Percentiles rank a stretch among this genome's conserved stretches.
Conservation (phyloP, 1,284 basidiomycete species). For the Waitea zeae region DNA sequence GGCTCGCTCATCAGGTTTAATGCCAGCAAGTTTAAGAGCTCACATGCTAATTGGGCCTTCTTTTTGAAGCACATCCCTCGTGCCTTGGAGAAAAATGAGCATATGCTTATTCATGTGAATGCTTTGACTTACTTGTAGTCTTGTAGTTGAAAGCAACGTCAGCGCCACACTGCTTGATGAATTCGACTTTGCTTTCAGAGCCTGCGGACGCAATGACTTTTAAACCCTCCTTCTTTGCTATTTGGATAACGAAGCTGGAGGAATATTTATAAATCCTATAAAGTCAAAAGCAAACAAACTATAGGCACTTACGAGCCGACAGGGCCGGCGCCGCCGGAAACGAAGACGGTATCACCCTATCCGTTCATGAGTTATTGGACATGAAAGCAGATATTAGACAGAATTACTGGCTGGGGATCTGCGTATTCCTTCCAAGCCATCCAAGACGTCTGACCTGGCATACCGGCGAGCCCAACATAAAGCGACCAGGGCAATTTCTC, state of each 20-base stretch:
- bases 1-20: not conserved
- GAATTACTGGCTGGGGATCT: not conserved
- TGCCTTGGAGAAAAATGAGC: conserved; percentile 10
- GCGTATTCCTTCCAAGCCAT: not conserved
- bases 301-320: conserved; percentile 1
- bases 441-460: conserved; percentile 13
- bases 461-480: conserved; percentile 15
- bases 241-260: conserved; percentile 25
- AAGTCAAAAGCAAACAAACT: not conserved
- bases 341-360: conserved; percentile 11
- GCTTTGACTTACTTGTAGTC: conserved; percentile 12
- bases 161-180: conserved; percentile 43
- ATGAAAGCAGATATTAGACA: not conserved
- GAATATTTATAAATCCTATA: not conserved
- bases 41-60: conserved; percentile 40
- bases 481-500: conserved; percentile 14
- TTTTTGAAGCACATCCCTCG: conserved; percentile 32
- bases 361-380: not conserved
- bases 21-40: conserved; percentile 2
- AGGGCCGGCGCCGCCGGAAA: conserved; percentile 8
- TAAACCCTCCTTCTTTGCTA: conserved; percentile 44
- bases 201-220: conserved; percentile 65
- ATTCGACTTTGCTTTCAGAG: conserved; percentile 48
- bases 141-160: conserved; percentile 71
- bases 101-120: not conserved